Evolutionary conservation across 139 green algal species (phyloP), one percentile per base, ranked within the genome.

Genomic region (Coccomyxa sp.): DNA sequence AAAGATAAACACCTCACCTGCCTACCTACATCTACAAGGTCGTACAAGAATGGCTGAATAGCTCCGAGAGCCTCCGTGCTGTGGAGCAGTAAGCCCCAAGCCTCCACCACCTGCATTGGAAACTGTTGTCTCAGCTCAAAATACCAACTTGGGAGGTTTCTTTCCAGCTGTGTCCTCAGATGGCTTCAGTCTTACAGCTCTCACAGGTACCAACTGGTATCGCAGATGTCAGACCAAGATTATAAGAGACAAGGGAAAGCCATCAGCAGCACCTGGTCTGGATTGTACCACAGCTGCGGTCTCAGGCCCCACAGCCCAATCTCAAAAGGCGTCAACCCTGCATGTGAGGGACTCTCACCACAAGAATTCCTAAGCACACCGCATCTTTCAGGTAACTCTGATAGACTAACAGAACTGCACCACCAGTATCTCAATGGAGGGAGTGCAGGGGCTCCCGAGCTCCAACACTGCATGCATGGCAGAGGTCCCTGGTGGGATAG

Each of bases 201-300:
- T 34, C 29, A 34, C 14, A 27, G 12, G 35, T 14, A n/a, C 16
- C 18, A 44, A 75, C 33, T 33, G 24, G 70, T 34, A 41, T 2
- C 27, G 0, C 7, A 16, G 70, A 75, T 75, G 36, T 12, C 14
- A 75, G 31, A 41, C 40, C 35, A 33, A 39, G 9, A 75, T 54
- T 31, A 55, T 75, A 9, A 4, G 6, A 3, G 31, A 37, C 31
- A 73, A 34, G 16, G 10, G 29, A 12, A 34, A 39, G 31, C 24
- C 2, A 36, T 31, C 16, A 31, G 24, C 68, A 69, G 29, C 70
- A 85, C 77, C 64, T 83, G 40, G 8, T 29, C 54, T 0, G 77
- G 75, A 44, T 85, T 68, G 74, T 89, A 89, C 82, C 79, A 89
- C 29, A 86, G 39, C 44, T 85, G 82, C 3, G 85, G 79, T 6